These are phyloP conservation scores for Fusarium sublunatum DNA, from an alignment of 2,329 filamentous ascomycete genomes.

Conservation along the genomic window DNA sequence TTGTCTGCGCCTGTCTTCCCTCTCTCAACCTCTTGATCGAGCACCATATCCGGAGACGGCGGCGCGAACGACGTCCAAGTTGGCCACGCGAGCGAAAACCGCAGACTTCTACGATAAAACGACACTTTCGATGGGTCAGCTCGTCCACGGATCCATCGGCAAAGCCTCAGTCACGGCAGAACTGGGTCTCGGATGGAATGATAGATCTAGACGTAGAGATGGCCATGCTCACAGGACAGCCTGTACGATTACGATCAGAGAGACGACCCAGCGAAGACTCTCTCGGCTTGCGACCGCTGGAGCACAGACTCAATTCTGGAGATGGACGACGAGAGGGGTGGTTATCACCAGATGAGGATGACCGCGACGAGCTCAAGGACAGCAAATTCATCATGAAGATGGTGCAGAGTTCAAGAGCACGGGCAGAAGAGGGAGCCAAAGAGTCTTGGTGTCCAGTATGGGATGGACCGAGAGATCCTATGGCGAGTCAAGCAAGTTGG, in stretches of 20 bases:
- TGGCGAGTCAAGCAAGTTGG: constrained; percentile 30
- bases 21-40: constrained; percentile 36
- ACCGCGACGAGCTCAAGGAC: constrained; percentile 9
- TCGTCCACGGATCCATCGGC: constrained; percentile 20
- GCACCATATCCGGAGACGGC: constrained; percentile 24
- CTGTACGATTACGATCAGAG: constrained; percentile 14
- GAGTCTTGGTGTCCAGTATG: constrained; percentile 41
- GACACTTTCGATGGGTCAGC: constrained; percentile 31
- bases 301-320: constrained; percentile 25
- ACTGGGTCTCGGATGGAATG: constrained; percentile 11
- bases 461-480: constrained; percentile 37
- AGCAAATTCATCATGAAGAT: constrained; percentile 37
- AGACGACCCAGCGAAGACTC: constrained; percentile 11
- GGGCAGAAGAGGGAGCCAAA: constrained; percentile 31
- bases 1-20: constrained; percentile 41
- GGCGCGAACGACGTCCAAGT: neutral
- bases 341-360: constrained; percentile 13
- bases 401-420: constrained; percentile 31
- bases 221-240: constrained; percentile 38
- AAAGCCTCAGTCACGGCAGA: neutral
- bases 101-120: constrained; percentile 2
- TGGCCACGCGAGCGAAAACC: constrained; percentile 12
- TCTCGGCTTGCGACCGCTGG: constrained; percentile 13
- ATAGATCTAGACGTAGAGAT: constrained; percentile 38
- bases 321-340: constrained; percentile 35